Conservation (phyloP, 2,329 filamentous ascomycete genomes). For the Orbilia brochopaga region DNA sequence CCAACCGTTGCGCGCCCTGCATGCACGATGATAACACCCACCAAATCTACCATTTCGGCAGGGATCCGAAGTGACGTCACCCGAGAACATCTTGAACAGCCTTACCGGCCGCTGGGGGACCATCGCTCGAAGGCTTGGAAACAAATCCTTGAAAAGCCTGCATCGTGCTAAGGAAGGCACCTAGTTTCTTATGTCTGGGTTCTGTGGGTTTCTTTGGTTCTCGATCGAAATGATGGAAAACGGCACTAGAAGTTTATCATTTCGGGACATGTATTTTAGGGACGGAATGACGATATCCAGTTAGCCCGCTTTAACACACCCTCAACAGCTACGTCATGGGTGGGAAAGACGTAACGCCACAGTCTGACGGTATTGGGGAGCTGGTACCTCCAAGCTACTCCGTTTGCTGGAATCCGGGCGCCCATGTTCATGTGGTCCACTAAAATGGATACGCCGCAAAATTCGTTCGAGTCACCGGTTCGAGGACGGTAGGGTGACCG, state of each 20-base stretch:
- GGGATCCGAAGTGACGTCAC: conserved; percentile 49
- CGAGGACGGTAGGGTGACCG: conserved; percentile 49
- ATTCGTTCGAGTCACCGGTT: conserved; percentile 49
- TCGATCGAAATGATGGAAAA: conserved; percentile 45
- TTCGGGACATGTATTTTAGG: conserved; percentile 26
- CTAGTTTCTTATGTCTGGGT: conserved; percentile 18
- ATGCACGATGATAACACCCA: conserved; percentile 51
- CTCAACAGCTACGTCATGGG: conserved; percentile 43
- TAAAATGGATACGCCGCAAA: conserved; percentile 24
- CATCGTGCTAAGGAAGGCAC: conserved; percentile 29
- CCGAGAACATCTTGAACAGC: conserved; percentile 42
- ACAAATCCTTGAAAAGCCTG: conserved; percentile 35
- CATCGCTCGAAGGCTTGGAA: conserved; percentile 9
- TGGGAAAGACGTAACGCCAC: conserved; percentile 42
- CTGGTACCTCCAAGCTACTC: conserved; percentile 5
- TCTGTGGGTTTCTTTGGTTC: conserved; percentile 27
- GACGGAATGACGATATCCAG: conserved; percentile 49
- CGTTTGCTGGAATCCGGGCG: conserved; percentile 7
- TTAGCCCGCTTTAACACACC: conserved; percentile 42
- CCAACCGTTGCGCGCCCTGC: conserved; percentile 34
- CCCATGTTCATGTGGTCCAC: conserved; percentile 47
- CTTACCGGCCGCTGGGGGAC: conserved; percentile 26
- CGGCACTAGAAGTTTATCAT: conserved; percentile 8
- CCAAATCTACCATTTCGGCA: conserved; percentile 32
- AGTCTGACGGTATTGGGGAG: conserved; percentile 20